phyloP scores from a whole-genome alignment of 2,329 filamentous ascomycete genomes.

The Aspergillus sojae region DNA sequence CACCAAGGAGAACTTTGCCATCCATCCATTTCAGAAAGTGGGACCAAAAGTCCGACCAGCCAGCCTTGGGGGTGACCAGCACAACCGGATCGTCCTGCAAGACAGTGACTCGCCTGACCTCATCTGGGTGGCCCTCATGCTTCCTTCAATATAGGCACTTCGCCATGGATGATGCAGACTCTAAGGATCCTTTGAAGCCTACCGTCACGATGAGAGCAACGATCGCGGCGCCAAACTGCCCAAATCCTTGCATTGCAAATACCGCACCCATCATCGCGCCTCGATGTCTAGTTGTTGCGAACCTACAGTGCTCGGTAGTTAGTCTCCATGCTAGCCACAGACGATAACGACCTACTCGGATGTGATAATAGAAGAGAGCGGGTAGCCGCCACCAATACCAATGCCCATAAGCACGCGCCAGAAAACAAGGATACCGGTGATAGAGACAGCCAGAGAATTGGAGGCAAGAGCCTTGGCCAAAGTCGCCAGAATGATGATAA shows the following conservation, averaged over 20 bases:
- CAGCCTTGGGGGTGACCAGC: slow-evolving; percentile 69
- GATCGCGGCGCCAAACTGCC: slow-evolving; percentile 74
- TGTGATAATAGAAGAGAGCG: slow-evolving; percentile 79
- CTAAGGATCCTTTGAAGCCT: slow-evolving; percentile 68
- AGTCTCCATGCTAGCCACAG: not conserved
- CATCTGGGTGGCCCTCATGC: slow-evolving; percentile 65
- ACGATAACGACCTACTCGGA: slow-evolving; percentile 60
- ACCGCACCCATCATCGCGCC: slow-evolving; percentile 86
- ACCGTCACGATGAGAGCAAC: slow-evolving; percentile 74
- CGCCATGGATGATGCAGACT: slow-evolving; percentile 53
- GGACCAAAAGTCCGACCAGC: slow-evolving; percentile 68
- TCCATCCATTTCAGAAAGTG: slow-evolving; percentile 75
- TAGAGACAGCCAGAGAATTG: slow-evolving; percentile 63
- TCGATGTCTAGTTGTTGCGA: slow-evolving; percentile 81
- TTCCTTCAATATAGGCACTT: slow-evolving; percentile 73
- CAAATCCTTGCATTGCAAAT: slow-evolving; percentile 85
- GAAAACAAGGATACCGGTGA: slow-evolving; percentile 65
- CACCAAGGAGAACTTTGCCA: slow-evolving; percentile 72
- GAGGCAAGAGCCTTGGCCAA: slow-evolving; percentile 71
- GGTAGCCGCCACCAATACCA: slow-evolving; percentile 81
- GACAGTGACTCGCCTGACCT: slow-evolving; percentile 63
- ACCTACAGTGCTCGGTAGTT: slow-evolving; percentile 49
- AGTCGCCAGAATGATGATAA: slow-evolving; percentile 78
- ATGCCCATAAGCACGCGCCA: slow-evolving; percentile 81
- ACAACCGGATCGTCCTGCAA: slow-evolving; percentile 57